A percentile compares a stretch with the other conserved stretches of the same genome.
These are phyloP conservation scores for Colletotrichum magnum DNA, from an alignment of 2,329 filamentous ascomycete species.

Conservation along the genomic window DNA sequence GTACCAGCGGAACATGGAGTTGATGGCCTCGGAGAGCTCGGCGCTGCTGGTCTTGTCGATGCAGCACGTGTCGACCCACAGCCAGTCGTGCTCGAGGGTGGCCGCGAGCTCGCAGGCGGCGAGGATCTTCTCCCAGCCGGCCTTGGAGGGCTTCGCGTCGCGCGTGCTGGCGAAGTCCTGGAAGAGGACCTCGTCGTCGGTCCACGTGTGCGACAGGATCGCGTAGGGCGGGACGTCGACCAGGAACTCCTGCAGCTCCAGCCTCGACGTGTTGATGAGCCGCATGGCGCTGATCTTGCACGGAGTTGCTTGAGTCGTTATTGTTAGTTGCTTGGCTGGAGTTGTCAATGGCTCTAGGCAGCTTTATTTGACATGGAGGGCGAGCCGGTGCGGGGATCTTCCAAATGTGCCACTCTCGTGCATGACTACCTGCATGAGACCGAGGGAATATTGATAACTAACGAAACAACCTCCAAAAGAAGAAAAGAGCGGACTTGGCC, in stretches of 20 bases:
- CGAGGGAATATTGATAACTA: too few species aligned
- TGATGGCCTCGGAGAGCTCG: conserved; percentile 44
- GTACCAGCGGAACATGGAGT: conserved; percentile 44
- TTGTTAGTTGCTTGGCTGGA: too few species aligned
- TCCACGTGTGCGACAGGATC: neutral
- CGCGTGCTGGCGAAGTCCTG: neutral
- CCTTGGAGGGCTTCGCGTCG: neutral
- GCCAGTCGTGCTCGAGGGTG: conserved; percentile 9
- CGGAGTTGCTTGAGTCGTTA: too few species aligned
- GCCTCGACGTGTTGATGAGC: neutral
- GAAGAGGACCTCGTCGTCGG: neutral
- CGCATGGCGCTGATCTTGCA: neutral
- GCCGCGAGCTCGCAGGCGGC: neutral
- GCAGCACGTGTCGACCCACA: conserved; percentile 47
- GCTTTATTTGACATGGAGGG: too few species aligned
- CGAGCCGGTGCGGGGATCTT: neutral
- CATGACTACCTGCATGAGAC: neutral
- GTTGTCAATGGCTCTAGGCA: too few species aligned
- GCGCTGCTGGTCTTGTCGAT: conserved; percentile 43
- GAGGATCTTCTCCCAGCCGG: neutral
- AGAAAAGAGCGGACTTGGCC: neutral
- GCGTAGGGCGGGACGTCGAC: neutral
- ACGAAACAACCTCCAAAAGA: too few species aligned
- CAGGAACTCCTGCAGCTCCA: neutral
- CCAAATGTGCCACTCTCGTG: neutral